Evolutionary conservation across 208 protist genomes (phyloP), one percentile per base, ranked within the genome.

Genomic region (Crithidia mellificae): DNA sequence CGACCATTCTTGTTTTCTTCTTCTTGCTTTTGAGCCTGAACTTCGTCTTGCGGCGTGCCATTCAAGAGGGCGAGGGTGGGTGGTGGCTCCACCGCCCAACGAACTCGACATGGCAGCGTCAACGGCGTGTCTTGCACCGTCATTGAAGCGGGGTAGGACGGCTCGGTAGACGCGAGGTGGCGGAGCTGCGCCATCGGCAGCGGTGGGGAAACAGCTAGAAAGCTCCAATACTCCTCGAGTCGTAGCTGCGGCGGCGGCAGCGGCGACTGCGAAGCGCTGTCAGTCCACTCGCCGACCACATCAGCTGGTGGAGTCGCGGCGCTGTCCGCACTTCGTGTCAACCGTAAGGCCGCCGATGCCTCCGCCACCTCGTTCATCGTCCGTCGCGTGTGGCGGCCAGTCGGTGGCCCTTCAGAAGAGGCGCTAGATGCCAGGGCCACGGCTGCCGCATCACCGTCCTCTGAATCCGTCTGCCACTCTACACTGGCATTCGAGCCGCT

Each of bases 151-250:
- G 24, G 0, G 34, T 62, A 41, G 11, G 70, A 39, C 15, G 54
- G 32, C 32, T 36, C 51, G 15, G 49, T 24, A 0, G 34, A 11
- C 12, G 27, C 12, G 5, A 58, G 20, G 2, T 38, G 15, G 12
- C 44, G 47, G 32, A 75, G 43, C 29, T 69, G 27, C 34, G 62
- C 43, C 46, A 63, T 38, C n/a, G 50, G 56, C 36, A 75, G 38
- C 15, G 62, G 61, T 6, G 53, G 19, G 24, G 70, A 69, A 9
- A 64, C 44, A 2, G 70, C 70, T 24, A 75, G 49, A 5, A 65
- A 47, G 41, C 47, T n/a, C 70, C 70, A 75, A 44, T 44, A 51
- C 63, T 65, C 70, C 38, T 69, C 70, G 17, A 63, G 59, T 1
- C 54, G 61, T 25, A 51, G 36, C 43, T 25, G 17, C 44, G 30